A percentile compares a stretch with the other conserved stretches of the same genome.
Conservation (phyloP, 768 basidiomycete genomes). For the Pisolithus tinctorius region DNA sequence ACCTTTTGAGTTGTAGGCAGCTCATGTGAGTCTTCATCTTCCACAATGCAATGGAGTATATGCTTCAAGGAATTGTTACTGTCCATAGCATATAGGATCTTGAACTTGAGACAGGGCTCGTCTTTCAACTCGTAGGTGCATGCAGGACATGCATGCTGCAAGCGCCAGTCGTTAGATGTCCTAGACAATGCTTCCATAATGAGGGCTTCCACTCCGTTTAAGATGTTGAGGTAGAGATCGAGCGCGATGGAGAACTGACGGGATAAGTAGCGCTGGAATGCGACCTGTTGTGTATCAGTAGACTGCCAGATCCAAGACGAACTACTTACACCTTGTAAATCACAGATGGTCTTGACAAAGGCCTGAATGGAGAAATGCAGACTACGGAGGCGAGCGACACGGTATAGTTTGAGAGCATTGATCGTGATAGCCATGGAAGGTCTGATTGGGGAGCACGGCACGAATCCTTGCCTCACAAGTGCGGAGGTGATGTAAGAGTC, state of each 20-base stretch:
- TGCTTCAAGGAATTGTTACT: slow-evolving; percentile 5
- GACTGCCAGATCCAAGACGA: neutral
- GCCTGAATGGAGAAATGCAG: slow-evolving; percentile 17
- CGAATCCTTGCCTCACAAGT: no score
- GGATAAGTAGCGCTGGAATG: slow-evolving; percentile 5
- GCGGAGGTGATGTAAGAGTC: no score
- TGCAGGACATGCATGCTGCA: slow-evolving; percentile 5
- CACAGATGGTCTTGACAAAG: slow-evolving; percentile 13
- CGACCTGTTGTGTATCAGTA: neutral
- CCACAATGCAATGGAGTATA: no score
- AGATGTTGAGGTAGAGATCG: slow-evolving; percentile 23
- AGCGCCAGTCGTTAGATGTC: slow-evolving; percentile 5
- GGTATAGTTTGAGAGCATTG: slow-evolving; percentile 4
- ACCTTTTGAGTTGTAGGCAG: no score
- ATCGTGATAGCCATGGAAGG: no score
- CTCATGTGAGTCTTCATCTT: no score
- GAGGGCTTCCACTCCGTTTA: no score
- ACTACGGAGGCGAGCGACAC: slow-evolving; percentile 1
- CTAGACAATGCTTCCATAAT: no score
- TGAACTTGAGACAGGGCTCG: slow-evolving; percentile 1
- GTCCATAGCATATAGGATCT: slow-evolving; percentile 6
- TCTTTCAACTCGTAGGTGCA: slow-evolving; percentile 4
- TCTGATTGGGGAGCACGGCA: no score
- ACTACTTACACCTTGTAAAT: slow-evolving; percentile 9
- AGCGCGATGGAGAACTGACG: slow-evolving; percentile 19